Evolutionary conservation across 2,329 filamentous ascomycete species (phyloP), one percentile per base, ranked within the genome.

Genomic region (Graphium sp.): DNA sequence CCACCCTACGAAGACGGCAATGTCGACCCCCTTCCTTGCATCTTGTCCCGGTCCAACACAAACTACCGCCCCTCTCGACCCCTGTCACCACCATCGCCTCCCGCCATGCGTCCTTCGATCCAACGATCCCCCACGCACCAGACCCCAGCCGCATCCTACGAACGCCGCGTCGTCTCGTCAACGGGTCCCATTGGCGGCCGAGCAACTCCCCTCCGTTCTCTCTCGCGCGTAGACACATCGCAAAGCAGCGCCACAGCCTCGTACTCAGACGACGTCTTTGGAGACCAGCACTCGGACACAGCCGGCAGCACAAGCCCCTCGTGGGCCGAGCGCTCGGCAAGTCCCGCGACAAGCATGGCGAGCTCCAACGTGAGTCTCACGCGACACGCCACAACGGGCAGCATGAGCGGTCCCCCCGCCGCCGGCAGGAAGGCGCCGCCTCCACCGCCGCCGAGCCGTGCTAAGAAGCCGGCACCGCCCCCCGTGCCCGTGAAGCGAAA

Each of bases 291-390:
- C 34, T 61, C 58, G 26, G 63, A 67, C 35, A 56, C 62, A 31
- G 63, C 59, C 26, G 59, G 58, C 35, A 60, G 60, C 35, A 60
- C 56, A 22, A 67, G 62, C 20, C 60, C 61, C 1, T 57, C 63
- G 30, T 62, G 56, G 47, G 53, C 50, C 13, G 57, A 63, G 25
- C 57, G 60, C 31, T 61, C 60, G 39, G 50, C 62, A 32, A 70
- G 64, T 38, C 65, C 66, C 0, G 60, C 64, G 3, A 69, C 65
- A 1, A 69, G 64, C 43, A 58, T 63, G 32, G 62, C 60, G 34
- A 68, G 64, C 42, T 41, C 66, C 25, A n/a, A n/a, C n/a, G n/a
- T n/a, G n/a, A n/a, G n/a, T n/a, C n/a, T n/a, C n/a, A n/a, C n/a
- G n/a, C n/a, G n/a, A n/a, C 15, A 28, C 13, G 20, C 24, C n/a